Evolutionary conservation across 495 filamentous ascomycete species (phyloP).

Genomic region (Penicillium waksmanii): DNA sequence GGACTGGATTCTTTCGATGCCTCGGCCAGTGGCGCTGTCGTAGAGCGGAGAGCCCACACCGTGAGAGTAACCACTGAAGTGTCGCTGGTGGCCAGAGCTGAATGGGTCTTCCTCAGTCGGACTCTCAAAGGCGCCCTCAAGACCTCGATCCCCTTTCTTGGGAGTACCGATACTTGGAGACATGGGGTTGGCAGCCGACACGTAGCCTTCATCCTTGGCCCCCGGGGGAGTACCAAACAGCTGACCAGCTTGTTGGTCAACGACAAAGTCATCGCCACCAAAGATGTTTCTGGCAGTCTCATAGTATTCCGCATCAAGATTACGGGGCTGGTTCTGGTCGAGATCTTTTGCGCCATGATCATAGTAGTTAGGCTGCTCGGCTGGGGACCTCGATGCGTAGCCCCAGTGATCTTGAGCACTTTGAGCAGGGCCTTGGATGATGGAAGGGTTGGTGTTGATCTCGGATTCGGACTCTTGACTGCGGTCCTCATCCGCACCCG

Average conservation of each 20-base stretch:
- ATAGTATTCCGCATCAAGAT: slow-evolving; percentile 45
- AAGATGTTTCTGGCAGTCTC: slow-evolving; percentile 43
- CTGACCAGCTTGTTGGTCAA: slow-evolving; percentile 37
- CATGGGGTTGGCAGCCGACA: slow-evolving; percentile 76
- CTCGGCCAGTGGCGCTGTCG: slow-evolving; percentile 84
- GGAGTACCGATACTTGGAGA: slow-evolving; percentile 62
- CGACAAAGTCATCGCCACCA: slow-evolving; percentile 41
- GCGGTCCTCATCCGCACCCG: slow-evolving; percentile 59
- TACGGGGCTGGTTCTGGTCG: slow-evolving; percentile 30
- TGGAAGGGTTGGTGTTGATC: slow-evolving; percentile 76
- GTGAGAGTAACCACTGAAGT: slow-evolving; percentile 89
- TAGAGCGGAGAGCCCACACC: slow-evolving; percentile 78
- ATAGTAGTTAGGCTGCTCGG: slow-evolving; percentile 43
- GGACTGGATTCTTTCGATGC: slow-evolving; percentile 91
- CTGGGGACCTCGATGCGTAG: slow-evolving; percentile 52
- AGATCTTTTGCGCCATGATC: slow-evolving; percentile 46
- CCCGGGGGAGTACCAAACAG: slow-evolving; percentile 48
- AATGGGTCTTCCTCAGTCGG: slow-evolving; percentile 65
- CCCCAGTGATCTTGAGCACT: slow-evolving; percentile 57
- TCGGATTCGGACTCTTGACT: slow-evolving; percentile 60
- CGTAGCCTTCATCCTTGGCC: slow-evolving; percentile 85
- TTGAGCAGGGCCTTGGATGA: slow-evolving; percentile 66
- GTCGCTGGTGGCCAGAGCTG: slow-evolving; percentile 61
- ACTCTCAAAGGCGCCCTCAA: slow-evolving; percentile 62
- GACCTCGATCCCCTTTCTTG: slow-evolving; percentile 60